Percentiles rank a stretch among this genome's conserved stretches.
Evolutionary conservation across 495 filamentous ascomycete genomes (phyloP).

Genomic region (Margaritispora aquatica): DNA sequence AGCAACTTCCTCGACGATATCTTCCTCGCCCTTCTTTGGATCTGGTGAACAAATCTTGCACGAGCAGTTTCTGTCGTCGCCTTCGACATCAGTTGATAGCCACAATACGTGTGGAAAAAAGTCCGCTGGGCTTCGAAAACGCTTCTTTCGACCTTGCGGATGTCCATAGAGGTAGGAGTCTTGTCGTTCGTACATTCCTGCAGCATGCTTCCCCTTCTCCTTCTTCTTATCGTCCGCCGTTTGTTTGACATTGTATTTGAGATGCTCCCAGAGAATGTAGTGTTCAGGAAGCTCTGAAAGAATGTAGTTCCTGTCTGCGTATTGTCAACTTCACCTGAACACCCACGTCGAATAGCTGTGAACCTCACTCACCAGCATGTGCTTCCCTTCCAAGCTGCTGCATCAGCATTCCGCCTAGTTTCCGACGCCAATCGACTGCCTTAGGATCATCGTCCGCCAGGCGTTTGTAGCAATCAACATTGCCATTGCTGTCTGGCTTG

Average conservation of each 20-base stretch:
- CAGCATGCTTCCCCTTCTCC: conserved; percentile 13
- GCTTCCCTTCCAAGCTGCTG: conserved; percentile 33
- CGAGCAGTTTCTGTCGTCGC: conserved; percentile 49
- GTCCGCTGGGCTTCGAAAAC: conserved; percentile 51
- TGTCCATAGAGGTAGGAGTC: conserved; percentile 61
- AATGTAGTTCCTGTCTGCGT: conserved; percentile 39
- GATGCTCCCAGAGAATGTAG: conserved; percentile 53
- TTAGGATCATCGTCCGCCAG: conserved; percentile 35
- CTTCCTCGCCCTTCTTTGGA: neutral
- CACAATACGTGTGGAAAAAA: conserved; percentile 59
- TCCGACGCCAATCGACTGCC: conserved; percentile 46
- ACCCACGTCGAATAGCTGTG: too few species aligned
- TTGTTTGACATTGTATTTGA: conserved; percentile 29
- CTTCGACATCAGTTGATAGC: conserved; percentile 44
- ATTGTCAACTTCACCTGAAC: too few species aligned
- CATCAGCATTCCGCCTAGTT: conserved; percentile 46
- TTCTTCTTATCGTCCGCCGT: conserved; percentile 15
- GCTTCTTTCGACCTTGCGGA: conserved; percentile 49
- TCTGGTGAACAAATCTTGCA: conserved; percentile 33
- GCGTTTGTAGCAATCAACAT: conserved; percentile 40
- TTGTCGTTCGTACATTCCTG: conserved; percentile 34
- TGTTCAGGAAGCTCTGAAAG: conserved; percentile 47
- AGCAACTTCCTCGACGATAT: neutral
- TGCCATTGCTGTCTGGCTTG: conserved; percentile 39
- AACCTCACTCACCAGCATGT: conserved; percentile 22